Evolutionary conservation across 805 yeast species (phyloP).

Genomic region (Ogataea thermomethanolica): DNA sequence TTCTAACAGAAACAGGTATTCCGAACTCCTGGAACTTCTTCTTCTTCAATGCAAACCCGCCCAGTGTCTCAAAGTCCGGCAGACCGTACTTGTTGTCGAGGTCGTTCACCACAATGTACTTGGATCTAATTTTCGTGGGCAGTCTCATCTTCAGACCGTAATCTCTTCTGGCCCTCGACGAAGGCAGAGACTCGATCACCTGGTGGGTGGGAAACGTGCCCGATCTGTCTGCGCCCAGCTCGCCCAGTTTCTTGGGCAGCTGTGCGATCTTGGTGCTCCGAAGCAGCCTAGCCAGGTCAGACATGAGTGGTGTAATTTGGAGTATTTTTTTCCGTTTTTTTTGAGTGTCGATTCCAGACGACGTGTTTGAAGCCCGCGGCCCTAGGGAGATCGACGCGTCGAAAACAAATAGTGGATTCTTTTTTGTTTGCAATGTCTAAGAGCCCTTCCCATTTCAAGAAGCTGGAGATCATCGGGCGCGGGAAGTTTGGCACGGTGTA

Average conservation of each 20-base stretch:
- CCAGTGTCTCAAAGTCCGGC: conserved; percentile 66
- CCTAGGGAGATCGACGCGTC: conserved; percentile 8
- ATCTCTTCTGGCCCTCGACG: conserved; percentile 62
- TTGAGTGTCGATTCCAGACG: not conserved
- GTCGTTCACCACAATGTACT: conserved; percentile 60
- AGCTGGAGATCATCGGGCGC: conserved; percentile 89
- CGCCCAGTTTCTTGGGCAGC: conserved; percentile 29
- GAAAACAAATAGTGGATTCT: not conserved
- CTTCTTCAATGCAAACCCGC: conserved; percentile 58
- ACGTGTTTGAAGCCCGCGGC: conserved; percentile 1
- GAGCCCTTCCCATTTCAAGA: conserved; percentile 43
- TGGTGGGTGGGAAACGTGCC: conserved; percentile 62
- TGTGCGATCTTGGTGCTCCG: conserved; percentile 34
- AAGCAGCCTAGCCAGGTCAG: conserved; percentile 28
- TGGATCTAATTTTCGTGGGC: conserved; percentile 57
- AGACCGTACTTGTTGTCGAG: conserved; percentile 63
- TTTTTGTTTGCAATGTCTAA: conserved; percentile 5
- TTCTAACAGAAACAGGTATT: conserved; percentile 38
- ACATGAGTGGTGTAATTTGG: conserved; percentile 22
- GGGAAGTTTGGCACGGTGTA: conserved; percentile 98
- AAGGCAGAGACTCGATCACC: conserved; percentile 63
- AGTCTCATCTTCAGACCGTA: conserved; percentile 73
- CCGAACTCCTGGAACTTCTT: conserved; percentile 68
- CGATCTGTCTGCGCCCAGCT: conserved; percentile 23
- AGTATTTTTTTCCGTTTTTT: conserved; percentile 5